Evolutionary conservation across 352 stramenopile species (phyloP), one percentile per base, ranked within the genome.

Genomic region (Phytophthora tentaculata): DNA sequence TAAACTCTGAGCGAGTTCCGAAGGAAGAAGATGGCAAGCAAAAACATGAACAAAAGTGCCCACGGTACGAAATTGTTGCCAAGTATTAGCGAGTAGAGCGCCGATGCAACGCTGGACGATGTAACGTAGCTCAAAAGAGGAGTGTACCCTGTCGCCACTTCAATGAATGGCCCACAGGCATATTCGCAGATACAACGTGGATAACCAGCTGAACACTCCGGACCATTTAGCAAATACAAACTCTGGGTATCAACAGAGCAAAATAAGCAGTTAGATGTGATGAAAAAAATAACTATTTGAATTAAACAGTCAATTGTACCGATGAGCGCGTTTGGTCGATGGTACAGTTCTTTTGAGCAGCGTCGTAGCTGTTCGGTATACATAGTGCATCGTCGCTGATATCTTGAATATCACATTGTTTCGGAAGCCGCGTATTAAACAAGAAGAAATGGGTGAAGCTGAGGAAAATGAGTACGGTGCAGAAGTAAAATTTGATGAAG

Each of bases 401-500:
- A 48, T 91, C 85, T 57, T 95, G 87, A 0, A 92, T 59, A 0
- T 57, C 53, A 47, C 87, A 93, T 13, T 67, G 26, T 64, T 93
- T 95, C 4, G 87, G 79, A 1, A 92, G 57, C 17, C 61, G 64
- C 5, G 45, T 51, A 52, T 82, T 86, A 6, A 72, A 60, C 24
- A 95, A n/a, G n/a, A n/a, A n/a, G n/a, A n/a, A n/a, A n/a, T n/a
- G n/a, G 62, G 81, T 80, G 63, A 88, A 88, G 0, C 22, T 35
- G 29, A 93, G 61, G 44, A 86, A 91, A 54, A 95, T 81, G 26
- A 77, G 39, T 17, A 92, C 74, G 0, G 86, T 91, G 50, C 80
- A 86, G 56, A 90, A 90, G 75, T 91, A 96, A 51, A 94, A 91
- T 71, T 96, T 96, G 72, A 96, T 89, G 72, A 96, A 96, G 49